These are phyloP conservation scores for Clavispora carvajalis DNA, from an alignment of 805 yeast genomes.

Conservation along the genomic window DNA sequence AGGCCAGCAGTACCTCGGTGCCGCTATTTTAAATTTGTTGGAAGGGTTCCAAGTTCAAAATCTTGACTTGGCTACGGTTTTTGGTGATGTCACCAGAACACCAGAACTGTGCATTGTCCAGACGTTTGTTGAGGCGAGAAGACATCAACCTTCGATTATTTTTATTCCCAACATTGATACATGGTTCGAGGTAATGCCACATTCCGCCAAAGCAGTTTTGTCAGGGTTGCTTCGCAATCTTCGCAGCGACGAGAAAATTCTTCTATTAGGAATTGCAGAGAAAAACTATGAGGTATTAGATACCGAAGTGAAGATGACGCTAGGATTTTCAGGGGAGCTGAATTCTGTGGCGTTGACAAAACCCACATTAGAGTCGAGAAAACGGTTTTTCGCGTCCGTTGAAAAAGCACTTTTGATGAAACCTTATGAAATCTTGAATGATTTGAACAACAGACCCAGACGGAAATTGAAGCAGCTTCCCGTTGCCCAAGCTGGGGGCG, in stretches of 20 bases:
- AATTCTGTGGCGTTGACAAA: slow-evolving; percentile 41
- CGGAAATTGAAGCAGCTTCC: slow-evolving; percentile 40
- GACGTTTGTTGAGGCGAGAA: slow-evolving; percentile 76
- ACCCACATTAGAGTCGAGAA: slow-evolving; percentile 46
- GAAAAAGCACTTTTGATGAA: slow-evolving; percentile 53
- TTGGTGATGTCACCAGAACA: slow-evolving; percentile 72
- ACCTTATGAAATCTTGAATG: slow-evolving; percentile 68
- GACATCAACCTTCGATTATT: slow-evolving; percentile 84
- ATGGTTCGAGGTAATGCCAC: slow-evolving; percentile 66
- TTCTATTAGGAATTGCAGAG: slow-evolving; percentile 71
- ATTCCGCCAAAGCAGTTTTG: slow-evolving; percentile 66
- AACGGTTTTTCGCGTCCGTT: slow-evolving; percentile 50
- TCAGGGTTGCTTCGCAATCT: slow-evolving; percentile 64
- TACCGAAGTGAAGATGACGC: slow-evolving; percentile 45
- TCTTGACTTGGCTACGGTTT: slow-evolving; percentile 71
- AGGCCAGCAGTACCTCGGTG: slow-evolving; percentile 82
- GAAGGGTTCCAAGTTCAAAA: slow-evolving; percentile 90
- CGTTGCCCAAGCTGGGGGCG: slow-evolving; percentile 20
- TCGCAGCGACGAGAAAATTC: slow-evolving; percentile 64
- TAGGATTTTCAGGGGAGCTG: slow-evolving; percentile 48
- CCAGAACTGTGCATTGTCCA: slow-evolving; percentile 83
- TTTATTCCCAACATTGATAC: slow-evolving; percentile 78
- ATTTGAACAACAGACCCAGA: slow-evolving; percentile 51
- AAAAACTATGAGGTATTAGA: slow-evolving; percentile 34
- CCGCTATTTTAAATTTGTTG: slow-evolving; percentile 73